Conservation (phyloP, 495 filamentous ascomycete species). For the Hapsidospora chrysogenum region DNA sequence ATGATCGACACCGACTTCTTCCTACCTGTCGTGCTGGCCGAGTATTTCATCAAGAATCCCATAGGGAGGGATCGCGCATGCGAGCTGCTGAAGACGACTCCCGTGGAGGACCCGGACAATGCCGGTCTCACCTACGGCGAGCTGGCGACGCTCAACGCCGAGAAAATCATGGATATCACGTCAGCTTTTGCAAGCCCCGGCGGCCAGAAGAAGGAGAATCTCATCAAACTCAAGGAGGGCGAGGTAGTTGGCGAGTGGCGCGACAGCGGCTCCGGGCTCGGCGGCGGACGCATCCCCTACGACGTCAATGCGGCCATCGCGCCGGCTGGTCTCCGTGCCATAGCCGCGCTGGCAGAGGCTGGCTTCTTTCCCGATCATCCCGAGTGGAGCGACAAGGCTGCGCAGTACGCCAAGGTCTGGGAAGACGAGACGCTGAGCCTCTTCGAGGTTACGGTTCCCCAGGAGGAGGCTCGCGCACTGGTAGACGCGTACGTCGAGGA, state of each 20-base stretch:
- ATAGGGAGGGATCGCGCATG: slow-evolving; percentile 21
- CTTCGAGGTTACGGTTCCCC: slow-evolving; percentile 34
- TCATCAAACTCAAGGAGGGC: slow-evolving; percentile 37
- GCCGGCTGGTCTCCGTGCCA: slow-evolving; percentile 41
- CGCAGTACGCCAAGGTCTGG: slow-evolving; percentile 39
- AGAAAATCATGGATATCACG: slow-evolving; percentile 39
- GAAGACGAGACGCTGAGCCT: slow-evolving; percentile 43
- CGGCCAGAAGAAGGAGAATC: slow-evolving; percentile 32
- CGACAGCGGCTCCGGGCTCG: slow-evolving; percentile 42
- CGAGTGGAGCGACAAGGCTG: slow-evolving; percentile 28
- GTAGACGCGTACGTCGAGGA: slow-evolving; percentile 28
- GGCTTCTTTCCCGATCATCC: slow-evolving; percentile 32
- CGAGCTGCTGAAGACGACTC: slow-evolving; percentile 31
- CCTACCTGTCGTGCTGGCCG: slow-evolving; percentile 36
- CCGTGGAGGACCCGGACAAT: slow-evolving; percentile 30
- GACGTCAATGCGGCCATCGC: slow-evolving; percentile 49
- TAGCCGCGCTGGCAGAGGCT: slow-evolving; percentile 29
- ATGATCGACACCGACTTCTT: slow-evolving; percentile 56
- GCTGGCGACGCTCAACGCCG: slow-evolving; percentile 32
- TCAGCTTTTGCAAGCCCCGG: slow-evolving; percentile 24
- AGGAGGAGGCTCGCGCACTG: slow-evolving; percentile 21
- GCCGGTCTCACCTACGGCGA: slow-evolving; percentile 32
- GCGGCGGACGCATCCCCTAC: slow-evolving; percentile 45
- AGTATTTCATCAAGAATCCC: slow-evolving; percentile 36
- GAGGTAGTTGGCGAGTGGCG: slow-evolving; percentile 48